These are phyloP conservation scores for Vickermania ingenoplastis DNA, from an alignment of 208 protist genomes.

Conservation along the genomic window DNA sequence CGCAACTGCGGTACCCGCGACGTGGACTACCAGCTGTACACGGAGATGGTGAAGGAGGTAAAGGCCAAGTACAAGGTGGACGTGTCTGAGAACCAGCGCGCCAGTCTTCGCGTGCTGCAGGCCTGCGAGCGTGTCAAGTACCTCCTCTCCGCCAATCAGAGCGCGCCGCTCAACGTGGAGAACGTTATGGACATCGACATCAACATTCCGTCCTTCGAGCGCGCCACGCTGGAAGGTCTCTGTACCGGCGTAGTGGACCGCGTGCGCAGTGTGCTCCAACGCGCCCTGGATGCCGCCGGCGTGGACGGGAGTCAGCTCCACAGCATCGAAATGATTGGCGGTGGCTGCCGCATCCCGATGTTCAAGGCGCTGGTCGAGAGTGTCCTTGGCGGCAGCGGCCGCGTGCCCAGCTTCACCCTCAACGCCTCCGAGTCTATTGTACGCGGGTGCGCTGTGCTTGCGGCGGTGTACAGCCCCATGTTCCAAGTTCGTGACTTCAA, in stretches of 20 bases:
- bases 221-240: constrained; percentile 65
- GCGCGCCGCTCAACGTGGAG: constrained; percentile 78
- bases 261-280: constrained; percentile 40
- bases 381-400: constrained; percentile 24
- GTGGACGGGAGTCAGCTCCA: constrained; percentile 38
- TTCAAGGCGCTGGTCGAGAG: constrained; percentile 70
- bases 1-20: constrained; percentile 74
- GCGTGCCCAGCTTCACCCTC: constrained; percentile 67
- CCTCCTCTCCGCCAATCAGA: constrained; percentile 82
- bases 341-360: constrained; percentile 83
- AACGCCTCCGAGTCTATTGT: constrained; percentile 86
- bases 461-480: constrained; percentile 84
- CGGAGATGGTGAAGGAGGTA: constrained; percentile 68
- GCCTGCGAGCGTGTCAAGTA: constrained; percentile 87
- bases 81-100: constrained; percentile 71
- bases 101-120: constrained; percentile 70
- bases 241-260: constrained; percentile 28
- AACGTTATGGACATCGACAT: constrained; percentile 90
- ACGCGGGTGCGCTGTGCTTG: constrained; percentile 74
- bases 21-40: constrained; percentile 72
- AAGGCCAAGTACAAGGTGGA: constrained; percentile 85
- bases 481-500: constrained; percentile 86
- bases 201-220: constrained; percentile 70
- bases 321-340: constrained; percentile 88
- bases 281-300: constrained; percentile 44